Evolutionary conservation across 2,329 filamentous ascomycete genomes (phyloP).

Genomic region (Ceratocystis huliohia): DNA sequence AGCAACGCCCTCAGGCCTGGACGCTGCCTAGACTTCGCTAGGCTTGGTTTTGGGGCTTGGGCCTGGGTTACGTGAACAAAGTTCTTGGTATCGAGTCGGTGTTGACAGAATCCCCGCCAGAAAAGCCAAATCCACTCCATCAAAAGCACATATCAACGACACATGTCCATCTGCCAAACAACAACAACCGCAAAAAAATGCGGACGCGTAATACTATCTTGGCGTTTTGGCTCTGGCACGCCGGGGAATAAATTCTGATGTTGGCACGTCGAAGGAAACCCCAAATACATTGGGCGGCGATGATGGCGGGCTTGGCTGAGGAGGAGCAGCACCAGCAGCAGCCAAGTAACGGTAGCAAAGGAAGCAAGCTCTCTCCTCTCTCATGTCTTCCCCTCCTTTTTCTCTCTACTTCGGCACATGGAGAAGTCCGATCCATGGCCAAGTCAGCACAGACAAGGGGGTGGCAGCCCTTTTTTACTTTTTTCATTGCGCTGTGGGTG

Average conservation of each 20-base stretch:
- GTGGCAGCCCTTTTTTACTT: background rate
- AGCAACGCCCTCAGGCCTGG: too few relatives aligned
- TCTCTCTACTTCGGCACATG: background rate
- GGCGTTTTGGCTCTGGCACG: background rate
- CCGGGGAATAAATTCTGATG: background rate
- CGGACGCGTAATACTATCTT: constrained; percentile 4
- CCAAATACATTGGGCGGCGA: too few relatives aligned
- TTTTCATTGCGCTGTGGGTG: background rate
- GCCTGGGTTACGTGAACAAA: background rate
- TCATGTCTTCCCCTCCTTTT: background rate
- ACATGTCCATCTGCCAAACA: background rate
- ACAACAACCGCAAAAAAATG: background rate
- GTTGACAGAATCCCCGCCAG: background rate
- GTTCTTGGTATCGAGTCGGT: background rate
- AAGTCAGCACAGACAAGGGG: background rate
- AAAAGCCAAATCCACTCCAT: background rate
- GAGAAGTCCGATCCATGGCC: background rate
- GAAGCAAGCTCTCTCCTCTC: background rate
- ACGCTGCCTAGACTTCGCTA: background rate
- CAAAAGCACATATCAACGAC: background rate
- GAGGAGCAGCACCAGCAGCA: too few relatives aligned
- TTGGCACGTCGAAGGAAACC: background rate
- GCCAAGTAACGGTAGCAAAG: background rate
- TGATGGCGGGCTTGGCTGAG: too few relatives aligned
- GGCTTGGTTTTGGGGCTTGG: background rate